phyloP scores from a whole-genome alignment of 2,329 filamentous ascomycete genomes.

The Polytolypa hystricis region DNA sequence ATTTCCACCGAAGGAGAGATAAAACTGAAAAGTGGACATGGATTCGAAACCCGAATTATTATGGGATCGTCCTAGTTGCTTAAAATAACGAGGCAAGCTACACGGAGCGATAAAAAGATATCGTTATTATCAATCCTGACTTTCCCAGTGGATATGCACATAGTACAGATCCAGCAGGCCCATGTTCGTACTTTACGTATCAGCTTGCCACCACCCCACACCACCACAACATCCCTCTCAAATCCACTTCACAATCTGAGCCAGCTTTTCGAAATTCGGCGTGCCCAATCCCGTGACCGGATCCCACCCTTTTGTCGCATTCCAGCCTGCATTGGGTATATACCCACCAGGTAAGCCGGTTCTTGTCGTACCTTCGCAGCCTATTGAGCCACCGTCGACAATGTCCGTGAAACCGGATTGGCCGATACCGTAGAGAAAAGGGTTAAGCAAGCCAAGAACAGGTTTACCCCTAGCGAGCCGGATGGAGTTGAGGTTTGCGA shows the following conservation, averaged over 20 bases:
- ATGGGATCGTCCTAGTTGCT: too few relatives aligned
- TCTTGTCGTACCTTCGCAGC: conserved; percentile 32
- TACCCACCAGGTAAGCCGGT: conserved; percentile 26
- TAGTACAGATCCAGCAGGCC: too few relatives aligned
- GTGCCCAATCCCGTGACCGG: conserved; percentile 37
- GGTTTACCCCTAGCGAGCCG: conserved; percentile 44
- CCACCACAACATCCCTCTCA: too few relatives aligned
- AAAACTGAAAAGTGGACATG: too few relatives aligned
- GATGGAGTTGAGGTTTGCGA: conserved; percentile 54
- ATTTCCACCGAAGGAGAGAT: too few relatives aligned
- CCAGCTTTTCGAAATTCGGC: conserved; percentile 15
- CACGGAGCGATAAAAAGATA: too few relatives aligned
- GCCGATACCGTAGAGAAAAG: conserved; percentile 45
- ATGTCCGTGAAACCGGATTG: conserved; percentile 40
- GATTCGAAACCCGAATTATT: too few relatives aligned
- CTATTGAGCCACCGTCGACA: conserved; percentile 34
- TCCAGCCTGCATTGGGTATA: conserved; percentile 39
- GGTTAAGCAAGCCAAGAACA: conserved; percentile 50
- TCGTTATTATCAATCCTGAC: too few relatives aligned
- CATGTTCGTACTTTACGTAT: too few relatives aligned
- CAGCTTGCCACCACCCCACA: too few relatives aligned
- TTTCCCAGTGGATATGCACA: too few relatives aligned
- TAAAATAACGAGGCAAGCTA: too few relatives aligned
- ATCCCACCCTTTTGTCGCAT: conserved; percentile 41
- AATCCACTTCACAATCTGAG: neutral